Conservation (phyloP, 179 eudicot species). For the Camellia oleifera region DNA sequence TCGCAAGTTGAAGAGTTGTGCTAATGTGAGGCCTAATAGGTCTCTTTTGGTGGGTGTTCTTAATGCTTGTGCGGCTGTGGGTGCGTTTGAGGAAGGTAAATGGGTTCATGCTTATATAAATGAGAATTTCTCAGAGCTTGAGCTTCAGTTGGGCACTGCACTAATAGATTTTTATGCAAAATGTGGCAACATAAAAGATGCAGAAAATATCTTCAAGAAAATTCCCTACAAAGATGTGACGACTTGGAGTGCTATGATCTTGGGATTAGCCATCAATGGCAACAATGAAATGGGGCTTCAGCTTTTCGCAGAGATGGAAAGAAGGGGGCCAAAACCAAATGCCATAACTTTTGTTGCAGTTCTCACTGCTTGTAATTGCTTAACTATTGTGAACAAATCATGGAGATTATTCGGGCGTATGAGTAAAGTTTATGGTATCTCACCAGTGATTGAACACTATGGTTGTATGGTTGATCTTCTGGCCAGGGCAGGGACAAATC, state of each 20-base stretch:
- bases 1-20: constrained; percentile 13
- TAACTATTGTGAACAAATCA: no score
- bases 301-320: no score
- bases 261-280: no score
- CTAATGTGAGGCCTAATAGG: constrained; percentile 12
- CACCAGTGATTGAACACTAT: constrained; percentile 15
- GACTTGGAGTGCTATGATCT: neutral
- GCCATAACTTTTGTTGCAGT: no score
- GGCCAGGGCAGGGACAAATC: constrained; percentile 27
- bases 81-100: neutral
- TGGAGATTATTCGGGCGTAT: no score
- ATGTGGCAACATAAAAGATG: constrained; percentile 22
- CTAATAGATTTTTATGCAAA: no score
- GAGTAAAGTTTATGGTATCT: neutral
- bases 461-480: constrained; percentile 20
- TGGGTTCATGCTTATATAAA: no score
- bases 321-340: no score
- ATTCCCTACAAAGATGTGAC: constrained; percentile 29
- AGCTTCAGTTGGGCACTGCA: no score
- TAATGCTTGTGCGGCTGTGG: constrained; percentile 25
- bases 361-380: no score
- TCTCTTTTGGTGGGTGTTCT: constrained; percentile 21
- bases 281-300: no score
- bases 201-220: constrained; percentile 14
- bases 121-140: no score